Conservation (phyloP, 106 monocot species). For the Allium sativum region DNA sequence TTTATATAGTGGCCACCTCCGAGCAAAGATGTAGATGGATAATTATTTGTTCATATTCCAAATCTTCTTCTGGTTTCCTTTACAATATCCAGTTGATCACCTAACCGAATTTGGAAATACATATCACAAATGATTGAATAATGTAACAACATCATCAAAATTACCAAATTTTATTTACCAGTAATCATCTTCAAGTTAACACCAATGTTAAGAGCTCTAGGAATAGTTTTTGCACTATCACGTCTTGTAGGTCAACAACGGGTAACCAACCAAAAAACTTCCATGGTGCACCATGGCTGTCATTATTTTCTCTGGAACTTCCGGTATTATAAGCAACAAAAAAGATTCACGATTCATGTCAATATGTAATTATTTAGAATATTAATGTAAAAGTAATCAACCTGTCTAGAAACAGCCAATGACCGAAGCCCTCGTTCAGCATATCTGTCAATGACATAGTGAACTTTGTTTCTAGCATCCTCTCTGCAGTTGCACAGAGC, state of each 20-base stretch:
- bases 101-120: slow-evolving; percentile 9
- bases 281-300: slow-evolving; percentile 65
- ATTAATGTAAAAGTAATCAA: slow-evolving; percentile 3
- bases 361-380: neutral
- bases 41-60: slow-evolving; percentile 61
- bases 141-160: neutral
- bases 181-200: slow-evolving; percentile 93
- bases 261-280: slow-evolving; percentile 69
- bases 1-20: neutral
- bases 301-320: slow-evolving; percentile 75
- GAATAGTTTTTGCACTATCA: slow-evolving; percentile 80
- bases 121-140: neutral
- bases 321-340: slow-evolving; percentile 21
- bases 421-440: slow-evolving; percentile 76
- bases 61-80: slow-evolving; percentile 51
- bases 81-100: slow-evolving; percentile 55
- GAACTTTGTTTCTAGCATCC: slow-evolving; percentile 53
- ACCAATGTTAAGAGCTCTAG: slow-evolving; percentile 70
- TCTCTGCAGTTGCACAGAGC: slow-evolving; percentile 53
- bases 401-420: slow-evolving; percentile 59
- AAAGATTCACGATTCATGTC: neutral
- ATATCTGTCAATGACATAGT: slow-evolving; percentile 51
- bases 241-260: slow-evolving; percentile 70
- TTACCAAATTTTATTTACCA: slow-evolving; percentile 18
- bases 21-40: slow-evolving; percentile 31